Evolutionary conservation across 768 basidiomycete genomes (phyloP).

Genomic region (Cantharellus cinnabarinus): DNA sequence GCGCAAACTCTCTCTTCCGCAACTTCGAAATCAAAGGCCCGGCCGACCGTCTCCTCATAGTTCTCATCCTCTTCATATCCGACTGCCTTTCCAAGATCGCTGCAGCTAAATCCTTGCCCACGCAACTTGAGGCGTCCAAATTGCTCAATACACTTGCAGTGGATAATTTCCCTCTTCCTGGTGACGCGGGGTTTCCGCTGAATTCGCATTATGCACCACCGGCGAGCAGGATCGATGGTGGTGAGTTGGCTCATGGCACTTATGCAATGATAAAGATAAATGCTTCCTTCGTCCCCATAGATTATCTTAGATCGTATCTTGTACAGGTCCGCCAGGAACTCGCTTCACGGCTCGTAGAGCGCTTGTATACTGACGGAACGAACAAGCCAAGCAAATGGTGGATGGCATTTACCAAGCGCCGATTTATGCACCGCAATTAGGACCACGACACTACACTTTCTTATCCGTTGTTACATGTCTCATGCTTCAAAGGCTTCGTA

Average conservation of each 20-base stretch:
- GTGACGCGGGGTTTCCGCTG: constrained; percentile 84
- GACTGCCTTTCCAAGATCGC: constrained; percentile 91
- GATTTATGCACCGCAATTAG: constrained; percentile 85
- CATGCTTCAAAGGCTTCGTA: too few species aligned
- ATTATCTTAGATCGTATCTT: constrained; percentile 78
- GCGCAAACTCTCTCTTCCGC: constrained; percentile 96
- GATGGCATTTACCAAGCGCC: constrained; percentile 98
- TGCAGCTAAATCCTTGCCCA: constrained; percentile 39
- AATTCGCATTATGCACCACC: constrained; percentile 84
- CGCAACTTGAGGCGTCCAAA: constrained; percentile 73
- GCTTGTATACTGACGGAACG: constrained; percentile 80
- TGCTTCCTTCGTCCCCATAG: constrained; percentile 21
- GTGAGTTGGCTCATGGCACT: constrained; percentile 24
- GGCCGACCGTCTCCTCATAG: constrained; percentile 86
- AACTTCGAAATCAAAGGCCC: constrained; percentile 99
- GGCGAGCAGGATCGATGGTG: constrained; percentile 53
- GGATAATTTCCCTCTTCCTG: constrained; percentile 83
- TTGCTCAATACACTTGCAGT: constrained; percentile 79
- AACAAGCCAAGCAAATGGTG: constrained; percentile 99
- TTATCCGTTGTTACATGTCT: too few species aligned
- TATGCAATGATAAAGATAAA: not conserved
- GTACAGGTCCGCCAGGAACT: constrained; percentile 87
- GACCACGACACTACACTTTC: constrained; percentile 14
- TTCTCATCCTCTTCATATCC: constrained; percentile 92
- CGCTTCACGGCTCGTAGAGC: constrained; percentile 65